Conservation (phyloP, 306 rosid species). For the Chamaecrista fasciculata region DNA sequence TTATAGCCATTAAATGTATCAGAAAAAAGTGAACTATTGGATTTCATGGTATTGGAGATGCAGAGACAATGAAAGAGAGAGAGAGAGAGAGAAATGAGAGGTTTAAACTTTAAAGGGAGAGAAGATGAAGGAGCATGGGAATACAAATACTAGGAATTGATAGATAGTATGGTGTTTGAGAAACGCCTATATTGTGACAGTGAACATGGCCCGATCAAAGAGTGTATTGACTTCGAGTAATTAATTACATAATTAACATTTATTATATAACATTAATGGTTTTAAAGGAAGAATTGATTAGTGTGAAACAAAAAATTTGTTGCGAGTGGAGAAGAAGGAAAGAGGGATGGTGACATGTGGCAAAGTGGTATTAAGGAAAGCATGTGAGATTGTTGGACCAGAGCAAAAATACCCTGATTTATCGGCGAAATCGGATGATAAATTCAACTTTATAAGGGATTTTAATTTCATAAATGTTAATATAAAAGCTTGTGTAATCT, state of each 20-base stretch:
- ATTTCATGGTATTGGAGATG: conserved; percentile 42
- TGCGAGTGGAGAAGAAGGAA: too few species aligned
- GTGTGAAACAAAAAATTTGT: neutral
- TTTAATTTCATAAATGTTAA: too few species aligned
- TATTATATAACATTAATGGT: too few species aligned
- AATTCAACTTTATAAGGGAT: neutral
- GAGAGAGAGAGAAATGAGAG: too few species aligned
- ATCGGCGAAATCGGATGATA: conserved; percentile 37
- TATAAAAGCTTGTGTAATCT: too few species aligned
- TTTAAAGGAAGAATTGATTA: too few species aligned
- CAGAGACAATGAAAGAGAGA: conserved; percentile 8
- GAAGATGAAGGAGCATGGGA: neutral
- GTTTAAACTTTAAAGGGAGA: conserved; percentile 16
- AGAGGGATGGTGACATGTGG: conserved; percentile 28
- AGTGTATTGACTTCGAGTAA: neutral
- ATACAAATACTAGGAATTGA: neutral
- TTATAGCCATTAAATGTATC: conserved; percentile 30
- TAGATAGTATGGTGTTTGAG: neutral
- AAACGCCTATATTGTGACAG: neutral
- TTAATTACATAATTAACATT: neutral
- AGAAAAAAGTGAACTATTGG: conserved; percentile 22
- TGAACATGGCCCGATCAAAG: neutral
- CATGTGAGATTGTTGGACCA: conserved; percentile 35
- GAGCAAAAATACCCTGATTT: conserved; percentile 34
- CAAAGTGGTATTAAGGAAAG: neutral